Conservation (phyloP, 805 yeast species). For the Saccharomycopsis capsularis region DNA sequence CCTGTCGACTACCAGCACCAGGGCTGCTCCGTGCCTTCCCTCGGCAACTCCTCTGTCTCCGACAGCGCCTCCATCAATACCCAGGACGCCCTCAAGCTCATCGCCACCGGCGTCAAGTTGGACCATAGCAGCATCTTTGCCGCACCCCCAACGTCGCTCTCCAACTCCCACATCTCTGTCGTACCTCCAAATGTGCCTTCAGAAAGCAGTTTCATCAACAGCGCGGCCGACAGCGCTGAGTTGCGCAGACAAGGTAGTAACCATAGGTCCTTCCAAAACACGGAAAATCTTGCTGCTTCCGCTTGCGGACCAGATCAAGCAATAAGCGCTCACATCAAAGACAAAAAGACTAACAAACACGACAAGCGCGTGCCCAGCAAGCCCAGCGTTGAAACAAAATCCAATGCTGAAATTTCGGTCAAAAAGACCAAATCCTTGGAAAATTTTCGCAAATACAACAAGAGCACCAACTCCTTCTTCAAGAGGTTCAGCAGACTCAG, state of each 20-base stretch:
- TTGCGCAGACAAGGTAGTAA: too few relatives aligned
- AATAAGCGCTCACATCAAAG: too few relatives aligned
- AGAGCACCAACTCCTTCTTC: constrained; percentile 11
- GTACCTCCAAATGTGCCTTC: constrained; percentile 3
- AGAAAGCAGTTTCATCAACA: constrained; percentile 5
- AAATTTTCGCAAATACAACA: neutral
- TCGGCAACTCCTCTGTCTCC: constrained; percentile 2
- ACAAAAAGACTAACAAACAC: too few relatives aligned
- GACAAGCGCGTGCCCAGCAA: too few relatives aligned
- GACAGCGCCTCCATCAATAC: constrained; percentile 18
- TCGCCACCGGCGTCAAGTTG: constrained; percentile 13
- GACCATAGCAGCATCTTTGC: constrained; percentile 17
- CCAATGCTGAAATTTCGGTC: too few relatives aligned
- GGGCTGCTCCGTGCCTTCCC: neutral
- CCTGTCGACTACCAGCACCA: neutral
- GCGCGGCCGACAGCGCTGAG: neutral
- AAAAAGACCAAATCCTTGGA: neutral
- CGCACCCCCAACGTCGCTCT: constrained; percentile 15
- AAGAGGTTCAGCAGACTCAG: constrained; percentile 14
- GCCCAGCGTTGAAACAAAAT: too few relatives aligned
- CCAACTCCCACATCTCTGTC: constrained; percentile 5
- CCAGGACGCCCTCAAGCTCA: constrained; percentile 18
- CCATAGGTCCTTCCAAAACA: too few relatives aligned
- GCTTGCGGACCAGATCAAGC: too few relatives aligned
- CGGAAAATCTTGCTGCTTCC: too few relatives aligned